Base-by-base conservation (phyloP, 2,329 filamentous ascomycete species). In the Cercospora nicotianae region DNA sequence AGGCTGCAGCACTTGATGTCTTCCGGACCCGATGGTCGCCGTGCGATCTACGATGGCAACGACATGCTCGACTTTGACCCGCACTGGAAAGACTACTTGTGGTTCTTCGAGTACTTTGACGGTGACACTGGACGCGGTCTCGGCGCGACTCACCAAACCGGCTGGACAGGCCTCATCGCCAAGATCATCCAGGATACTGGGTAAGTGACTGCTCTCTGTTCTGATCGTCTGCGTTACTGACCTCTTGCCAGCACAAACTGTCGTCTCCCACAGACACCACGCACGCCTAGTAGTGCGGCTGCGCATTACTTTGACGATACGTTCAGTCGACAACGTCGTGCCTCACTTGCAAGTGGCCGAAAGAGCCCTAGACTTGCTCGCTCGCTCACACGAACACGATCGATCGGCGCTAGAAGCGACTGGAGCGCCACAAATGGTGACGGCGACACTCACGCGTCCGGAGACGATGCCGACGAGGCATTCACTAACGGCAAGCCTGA, bases 71-170 rank as follows among this genome's bases (percentile, higher is more conserved):
- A 98, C 81, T 97, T 91, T 76, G 93, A 98, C 77, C 90, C 92
- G 26, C 85, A 97, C 80, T 98, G 94, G 94, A 94, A 91, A 79
- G 94, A 96, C 75, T 88, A 94, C 76, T 84, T 98, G 75, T 97
- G 93, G 92, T 98, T 96, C 85, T 91, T 96, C 78, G 94, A 98
- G 79, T 98, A 96, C 84, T 98, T 98, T 77, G 94, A 98, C 77
- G 94, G 93, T 45, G 94, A 98, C 78, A 90, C 85, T 61, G 94
- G 94, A 13, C 90, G 93, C 72, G 94, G 95, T 16, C 86, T 98
- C 1, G 94, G 94, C 66, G 93, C 94, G 42, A 94, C 90, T 59
- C 95, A 98, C 80, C 95, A 98, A 80, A 97, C 93, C 77, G 94
- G 94, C 60, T 98, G 95, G 94, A 97, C 94, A 42, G 94, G 94